Base-by-base conservation (phyloP, 345 rosid species). In the Anacardium occidentale region DNA sequence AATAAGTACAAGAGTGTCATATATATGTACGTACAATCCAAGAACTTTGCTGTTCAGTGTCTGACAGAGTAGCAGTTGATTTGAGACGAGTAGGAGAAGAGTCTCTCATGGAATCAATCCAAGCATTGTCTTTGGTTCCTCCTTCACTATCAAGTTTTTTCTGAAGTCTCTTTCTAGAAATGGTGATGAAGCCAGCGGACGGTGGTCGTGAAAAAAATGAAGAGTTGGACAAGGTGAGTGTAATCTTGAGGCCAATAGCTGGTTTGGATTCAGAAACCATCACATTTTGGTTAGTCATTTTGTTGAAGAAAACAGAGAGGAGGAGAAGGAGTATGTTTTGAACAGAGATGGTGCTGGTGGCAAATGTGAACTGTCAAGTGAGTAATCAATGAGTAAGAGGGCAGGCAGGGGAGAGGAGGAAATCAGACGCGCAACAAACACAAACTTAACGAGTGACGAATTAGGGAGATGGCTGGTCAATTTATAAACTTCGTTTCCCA, bases 71-170 rank as follows among this genome's bases (percentile, higher is more conserved):
- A 69, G 84, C 78, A 3, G 70, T 51, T 65, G 97, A 74, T 76
- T 83, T 86, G 72, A 75, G 53, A 47, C 90, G 94, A 53, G 94
- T 82, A 26, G 99, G 99, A 2, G 99, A 95, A 60, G 97, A 89
- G 70, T 90, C 90, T 81, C 91, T 88, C 96, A 92, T 89, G 3
- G 96, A 91, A 68, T 91, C 93, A 32, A 92, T 78, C 94, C 87
- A 91, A 21, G 90, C 78, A 67, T 82, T 71, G 69, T 80, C 77
- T 76, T 84, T 87, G 7, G 80, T 63, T 20, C 76, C 73, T 32
- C 52, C 85, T 62, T 83, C 83, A 40, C 76, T 1, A 29, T 29
- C 32, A 29, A 1, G 32, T 29, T 29, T 86, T 76, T 82, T 81
- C 50, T 82, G 56, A 57, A 83, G 44, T 74, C 77, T 79, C 74